A percentile compares a stretch with the other conserved stretches of the same genome.
Evolutionary conservation across 1,284 basidiomycete genomes (phyloP).

Genomic region (Marasmius oreades): DNA sequence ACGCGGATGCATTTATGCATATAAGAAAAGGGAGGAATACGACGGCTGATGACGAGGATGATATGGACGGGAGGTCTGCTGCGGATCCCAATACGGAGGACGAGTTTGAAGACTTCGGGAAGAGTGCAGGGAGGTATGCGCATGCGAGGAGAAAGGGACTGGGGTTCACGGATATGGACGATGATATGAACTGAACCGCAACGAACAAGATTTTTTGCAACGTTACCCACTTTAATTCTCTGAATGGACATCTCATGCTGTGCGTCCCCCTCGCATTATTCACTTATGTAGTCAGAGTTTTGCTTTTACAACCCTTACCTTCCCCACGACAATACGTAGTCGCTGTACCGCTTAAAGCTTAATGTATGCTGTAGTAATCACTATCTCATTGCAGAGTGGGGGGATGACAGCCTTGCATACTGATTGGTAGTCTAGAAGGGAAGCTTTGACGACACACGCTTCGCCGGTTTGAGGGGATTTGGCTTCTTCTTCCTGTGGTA

Average conservation of each 20-base stretch:
- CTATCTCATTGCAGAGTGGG: too few species aligned
- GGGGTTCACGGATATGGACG: conserved; percentile 42
- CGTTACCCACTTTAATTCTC: too few species aligned
- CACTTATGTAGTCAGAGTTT: too few species aligned
- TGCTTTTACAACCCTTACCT: too few species aligned
- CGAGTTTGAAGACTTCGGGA: conserved; percentile 56
- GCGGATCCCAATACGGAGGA: conserved; percentile 57
- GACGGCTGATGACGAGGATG: conserved; percentile 36
- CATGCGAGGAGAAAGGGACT: conserved; percentile 44
- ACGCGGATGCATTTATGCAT: conserved; percentile 32
- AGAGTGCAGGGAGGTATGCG: conserved; percentile 62
- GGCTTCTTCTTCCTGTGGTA: conserved; percentile 50
- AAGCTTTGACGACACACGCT: conserved; percentile 44
- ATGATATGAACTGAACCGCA: conserved; percentile 28
- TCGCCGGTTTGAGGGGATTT: conserved; percentile 50
- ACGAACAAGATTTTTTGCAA: too few species aligned
- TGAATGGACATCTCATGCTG: too few species aligned
- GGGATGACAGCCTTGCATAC: too few species aligned
- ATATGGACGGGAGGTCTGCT: conserved; percentile 42
- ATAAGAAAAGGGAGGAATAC: conserved; percentile 37
- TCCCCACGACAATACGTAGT: too few species aligned
- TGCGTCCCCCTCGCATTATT: too few species aligned
- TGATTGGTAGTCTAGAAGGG: conserved; percentile 41
- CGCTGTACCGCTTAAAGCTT: too few species aligned
- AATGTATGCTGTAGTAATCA: too few species aligned